Percentiles rank a stretch among this genome's conserved stretches.
Conservation (phyloP, 768 basidiomycete species). For the Mycena vitilis region DNA sequence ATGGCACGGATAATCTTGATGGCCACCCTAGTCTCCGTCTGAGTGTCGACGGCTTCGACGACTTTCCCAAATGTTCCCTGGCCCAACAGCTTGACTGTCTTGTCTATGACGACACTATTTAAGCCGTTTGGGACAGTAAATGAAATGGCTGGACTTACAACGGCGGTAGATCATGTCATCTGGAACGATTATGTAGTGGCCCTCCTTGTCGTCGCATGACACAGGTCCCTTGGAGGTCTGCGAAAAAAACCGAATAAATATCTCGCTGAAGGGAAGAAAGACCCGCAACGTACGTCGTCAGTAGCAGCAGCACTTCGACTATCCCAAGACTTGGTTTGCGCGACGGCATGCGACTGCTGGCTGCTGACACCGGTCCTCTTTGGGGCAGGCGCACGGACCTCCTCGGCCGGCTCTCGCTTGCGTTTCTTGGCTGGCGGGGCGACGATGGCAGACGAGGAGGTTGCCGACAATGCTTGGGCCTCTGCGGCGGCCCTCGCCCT, state of each 20-base stretch:
- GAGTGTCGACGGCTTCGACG: conserved; percentile 89
- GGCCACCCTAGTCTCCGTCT: conserved; percentile 83
- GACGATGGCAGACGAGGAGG: conserved; percentile 71
- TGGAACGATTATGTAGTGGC: conserved; percentile 95
- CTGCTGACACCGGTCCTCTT: conserved; percentile 70
- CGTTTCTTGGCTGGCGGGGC: conserved; percentile 86
- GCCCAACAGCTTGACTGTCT: conserved; percentile 89
- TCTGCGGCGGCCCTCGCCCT: conserved; percentile 89
- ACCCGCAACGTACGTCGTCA: conserved; percentile 69
- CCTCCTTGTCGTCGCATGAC: conserved; percentile 96
- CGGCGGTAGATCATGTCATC: conserved; percentile 90
- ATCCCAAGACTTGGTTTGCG: conserved; percentile 73
- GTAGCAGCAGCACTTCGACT: conserved; percentile 72
- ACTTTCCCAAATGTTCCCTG: conserved; percentile 99
- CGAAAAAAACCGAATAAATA: conserved; percentile 43
- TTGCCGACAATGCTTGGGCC: conserved; percentile 80
- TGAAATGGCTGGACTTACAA: conserved; percentile 63
- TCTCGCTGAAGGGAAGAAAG: conserved; percentile 37
- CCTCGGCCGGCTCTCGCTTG: conserved; percentile 81
- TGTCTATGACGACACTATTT: conserved; percentile 66
- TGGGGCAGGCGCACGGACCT: conserved; percentile 72
- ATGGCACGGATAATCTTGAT: conserved; percentile 99
- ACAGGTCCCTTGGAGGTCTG: conserved; percentile 75
- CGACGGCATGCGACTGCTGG: conserved; percentile 62
- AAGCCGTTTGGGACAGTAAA: conserved; percentile 31